Evolutionary conservation across 1,139 yeast genomes (phyloP), one percentile per base, ranked within the genome.

Genomic region (Spathaspora jeffriesii): DNA sequence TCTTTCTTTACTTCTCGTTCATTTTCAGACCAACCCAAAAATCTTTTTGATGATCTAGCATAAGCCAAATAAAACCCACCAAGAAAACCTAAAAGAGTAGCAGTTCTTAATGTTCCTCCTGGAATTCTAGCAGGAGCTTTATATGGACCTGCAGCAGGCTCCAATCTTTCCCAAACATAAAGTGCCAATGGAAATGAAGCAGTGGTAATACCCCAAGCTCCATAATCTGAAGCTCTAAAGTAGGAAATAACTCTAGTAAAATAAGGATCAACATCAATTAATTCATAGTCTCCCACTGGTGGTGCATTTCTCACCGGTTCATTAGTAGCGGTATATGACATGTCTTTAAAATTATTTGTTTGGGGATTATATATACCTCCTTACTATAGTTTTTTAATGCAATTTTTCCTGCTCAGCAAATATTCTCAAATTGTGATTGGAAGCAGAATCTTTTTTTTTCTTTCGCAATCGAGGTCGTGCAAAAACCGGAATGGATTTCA

Each of bases 201-300:
- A 14, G 81, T 80, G 5, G 89, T 73, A n/a, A 78, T 76, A 3
- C 81, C 90, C 85, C 90, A 82, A 38, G 72, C 66, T 14, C 73
- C 78, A 60, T 80, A 81, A 67, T 89, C 96, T 10, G 85, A 73
- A 18, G 79, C 65, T 63, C 96, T 78, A 67, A 88, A 82, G 70
- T 85, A 89, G 42, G 83, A 72, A 22, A 89, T 82, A 30, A 89
- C 96, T 54, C 89, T 76, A 47, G 66, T 61, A 67, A 88, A 86
- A 55, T 84, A 83, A 39, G 96, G 96, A 64, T 89, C 96, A 48
- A 81, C 78, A 63, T 89, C 96, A 61, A 89, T 89, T 50, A 75
- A 63, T 59, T 76, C 81, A 55, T 73, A 74, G 58, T 75, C 79
- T 17, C 77, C 63, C 50, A 65, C 64, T 32, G 75, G 69, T 37